Evolutionary conservation across 495 filamentous ascomycete species (phyloP).

Genomic region (Durotheca rogersii): DNA sequence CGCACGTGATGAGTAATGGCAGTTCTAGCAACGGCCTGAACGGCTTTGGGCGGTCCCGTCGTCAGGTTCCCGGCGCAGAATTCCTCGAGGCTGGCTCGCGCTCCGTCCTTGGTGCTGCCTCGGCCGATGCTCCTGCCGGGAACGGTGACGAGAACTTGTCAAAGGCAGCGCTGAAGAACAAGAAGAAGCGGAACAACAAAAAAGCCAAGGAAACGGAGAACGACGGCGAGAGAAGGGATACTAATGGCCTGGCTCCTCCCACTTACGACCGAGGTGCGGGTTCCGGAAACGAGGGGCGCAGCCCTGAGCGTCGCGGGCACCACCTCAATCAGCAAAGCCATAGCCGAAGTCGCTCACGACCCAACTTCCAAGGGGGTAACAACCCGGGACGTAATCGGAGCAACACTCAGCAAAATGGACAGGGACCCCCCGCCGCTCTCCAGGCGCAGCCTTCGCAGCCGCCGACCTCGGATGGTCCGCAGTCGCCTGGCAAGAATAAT

Average conservation of each 20-base stretch:
- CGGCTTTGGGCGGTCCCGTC: conserved; percentile 73
- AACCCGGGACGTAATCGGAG: conserved; percentile 44
- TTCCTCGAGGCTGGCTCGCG: conserved; percentile 40
- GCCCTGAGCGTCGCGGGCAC: conserved; percentile 63
- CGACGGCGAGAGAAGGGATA: conserved; percentile 32
- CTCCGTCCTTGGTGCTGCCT: conserved; percentile 72
- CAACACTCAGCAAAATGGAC: conserved; percentile 48
- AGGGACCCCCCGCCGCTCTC: conserved; percentile 28
- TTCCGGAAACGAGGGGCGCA: conserved; percentile 54
- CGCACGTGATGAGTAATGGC: conserved; percentile 78
- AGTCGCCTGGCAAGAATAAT: conserved; percentile 52
- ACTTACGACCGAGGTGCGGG: conserved; percentile 39
- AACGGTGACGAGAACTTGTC: conserved; percentile 71
- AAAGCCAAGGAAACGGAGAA: conserved; percentile 76
- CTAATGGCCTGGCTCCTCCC: conserved; percentile 45
- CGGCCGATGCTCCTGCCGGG: conserved; percentile 63
- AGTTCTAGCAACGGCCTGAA: conserved; percentile 64
- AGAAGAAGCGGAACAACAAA: conserved; percentile 98
- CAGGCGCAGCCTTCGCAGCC: conserved; percentile 33
- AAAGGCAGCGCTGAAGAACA: conserved; percentile 92
- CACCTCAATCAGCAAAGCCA: conserved; percentile 47
- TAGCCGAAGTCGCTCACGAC: conserved; percentile 59
- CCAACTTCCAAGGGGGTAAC: conserved; percentile 48
- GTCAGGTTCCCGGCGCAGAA: conserved; percentile 55
- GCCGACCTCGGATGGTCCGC: conserved; percentile 43